A percentile compares a stretch with the other conserved stretches of the same genome.
Conservation (phyloP, 768 basidiomycete species). For the Pisolithus marmoratus region DNA sequence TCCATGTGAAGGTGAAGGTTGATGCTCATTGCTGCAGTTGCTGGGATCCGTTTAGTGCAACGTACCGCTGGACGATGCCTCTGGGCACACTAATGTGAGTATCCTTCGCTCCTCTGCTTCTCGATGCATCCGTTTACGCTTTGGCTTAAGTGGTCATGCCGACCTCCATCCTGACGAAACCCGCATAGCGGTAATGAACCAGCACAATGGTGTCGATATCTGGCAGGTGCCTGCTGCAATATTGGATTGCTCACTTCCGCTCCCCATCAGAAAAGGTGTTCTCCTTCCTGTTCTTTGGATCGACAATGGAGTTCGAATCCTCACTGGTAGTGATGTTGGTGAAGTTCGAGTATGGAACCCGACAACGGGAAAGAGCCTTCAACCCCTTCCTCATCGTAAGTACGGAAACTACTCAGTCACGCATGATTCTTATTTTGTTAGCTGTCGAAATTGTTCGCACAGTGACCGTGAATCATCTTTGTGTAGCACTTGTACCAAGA, state of each 20-base stretch:
- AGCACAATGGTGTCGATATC: constrained; percentile 1
- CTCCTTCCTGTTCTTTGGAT: not conserved
- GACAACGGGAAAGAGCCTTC: not conserved
- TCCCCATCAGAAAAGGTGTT: not conserved
- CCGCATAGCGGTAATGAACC: not conserved
- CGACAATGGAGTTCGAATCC: not conserved
- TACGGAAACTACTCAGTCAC: too few species aligned
- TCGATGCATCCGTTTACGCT: not conserved
- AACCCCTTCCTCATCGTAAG: not conserved
- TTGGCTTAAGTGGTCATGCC: not conserved
- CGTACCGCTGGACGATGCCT: not conserved
- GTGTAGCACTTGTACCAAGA: too few species aligned
- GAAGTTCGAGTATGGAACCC: not conserved
- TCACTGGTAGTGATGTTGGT: not conserved
- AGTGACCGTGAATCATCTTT: too few species aligned
- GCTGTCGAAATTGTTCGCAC: too few species aligned
- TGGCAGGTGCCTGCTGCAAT: not conserved
- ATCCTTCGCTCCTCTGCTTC: not conserved
- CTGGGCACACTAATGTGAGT: not conserved
- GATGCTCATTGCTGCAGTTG: not conserved
- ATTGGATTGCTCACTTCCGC: not conserved
- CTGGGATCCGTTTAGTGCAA: not conserved
- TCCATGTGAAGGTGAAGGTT: too few species aligned
- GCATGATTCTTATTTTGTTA: too few species aligned
- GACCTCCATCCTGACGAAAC: not conserved